These are phyloP conservation scores for Poronia punctata DNA, from an alignment of 495 filamentous ascomycete species.

Conservation along the genomic window DNA sequence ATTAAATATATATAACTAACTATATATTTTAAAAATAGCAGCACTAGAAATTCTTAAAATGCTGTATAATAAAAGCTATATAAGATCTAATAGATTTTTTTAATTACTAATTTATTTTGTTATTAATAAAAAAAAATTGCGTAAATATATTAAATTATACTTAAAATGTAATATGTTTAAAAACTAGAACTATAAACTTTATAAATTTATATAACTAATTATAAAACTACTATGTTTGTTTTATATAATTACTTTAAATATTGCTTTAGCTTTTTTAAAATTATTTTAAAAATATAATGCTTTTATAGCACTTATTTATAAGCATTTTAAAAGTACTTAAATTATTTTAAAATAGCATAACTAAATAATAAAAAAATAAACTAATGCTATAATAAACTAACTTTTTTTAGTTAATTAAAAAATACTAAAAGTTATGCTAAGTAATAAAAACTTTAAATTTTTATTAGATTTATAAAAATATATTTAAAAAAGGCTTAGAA, in stretches of 20 bases:
- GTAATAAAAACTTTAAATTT: slow-evolving; percentile 1
- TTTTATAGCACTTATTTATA: background rate
- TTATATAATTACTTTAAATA: slow-evolving; percentile 3
- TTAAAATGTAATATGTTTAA: slow-evolving; percentile 1
- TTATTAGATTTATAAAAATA: background rate
- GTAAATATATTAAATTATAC: slow-evolving; percentile 1
- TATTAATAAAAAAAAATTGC: background rate
- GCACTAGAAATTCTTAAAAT: background rate
- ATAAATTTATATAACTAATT: background rate
- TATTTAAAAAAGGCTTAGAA: background rate
- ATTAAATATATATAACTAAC: background rate
- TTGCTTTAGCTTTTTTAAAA: background rate
- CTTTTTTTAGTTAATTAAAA: background rate
- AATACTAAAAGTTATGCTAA: slow-evolving; percentile 1
- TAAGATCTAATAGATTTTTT: background rate
- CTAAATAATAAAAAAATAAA: background rate
- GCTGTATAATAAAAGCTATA: background rate
- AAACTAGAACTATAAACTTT: background rate
- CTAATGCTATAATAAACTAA: background rate
- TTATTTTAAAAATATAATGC: background rate
- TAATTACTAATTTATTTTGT: slow-evolving; percentile 1
- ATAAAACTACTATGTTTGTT: background rate
- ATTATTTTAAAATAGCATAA: background rate
- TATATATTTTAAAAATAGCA: background rate
- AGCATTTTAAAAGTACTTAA: background rate